Base-by-base conservation (phyloP, 2,329 filamentous ascomycete genomes). In the Fusarium devonianum region DNA sequence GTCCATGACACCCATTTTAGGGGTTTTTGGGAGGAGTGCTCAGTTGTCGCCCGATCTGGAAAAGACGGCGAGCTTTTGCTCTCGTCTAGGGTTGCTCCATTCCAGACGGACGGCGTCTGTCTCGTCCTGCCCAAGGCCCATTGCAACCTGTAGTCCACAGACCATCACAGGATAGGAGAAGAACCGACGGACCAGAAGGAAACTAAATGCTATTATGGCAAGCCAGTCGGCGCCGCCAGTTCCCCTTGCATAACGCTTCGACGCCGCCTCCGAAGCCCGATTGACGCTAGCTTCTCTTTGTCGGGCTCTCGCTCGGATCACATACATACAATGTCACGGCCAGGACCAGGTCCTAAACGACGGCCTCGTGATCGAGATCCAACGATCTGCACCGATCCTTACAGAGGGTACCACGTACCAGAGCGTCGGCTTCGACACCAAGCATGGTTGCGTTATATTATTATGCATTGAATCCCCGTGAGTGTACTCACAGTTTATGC, bases 71-170 rank as follows among this genome's bases (percentile, higher is more conserved):
- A 49, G 39, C 37, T 53, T 43, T 48, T 42, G 29, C 43, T 39
- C 49, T 11, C 12, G 34, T 47, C 56, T 54, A 34, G 55, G 40
- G 60, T 54, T 41, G 41, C 40, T 49, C 60, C 60, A 64, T 59
- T 62, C 60, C 53, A 55, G 45, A 52, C 40, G 44, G 49, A 47
- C 44, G 46, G 40, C 33, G 40, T 56, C 26, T 62, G 53, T 49
- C 52, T 56, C 40, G 49, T 42, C 42, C 42, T 35, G 48, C 52
- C 49, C 30, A 40, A 45, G 47, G 33, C 32, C 13, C 36, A 48
- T 54, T 28, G 26, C 47, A 30, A 33, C 47, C 37, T 38, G 23
- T n/a, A 22, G 29, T 33, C 28, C 16, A 42, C 22, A 30, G 23
- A 23, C 22, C 28, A 11, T 22, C 36, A 37, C 35, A 38, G 36